A percentile compares a stretch with the other conserved stretches of the same genome.
These are phyloP conservation scores for Fusarium nematophilum DNA, from an alignment of 2,329 filamentous ascomycete species.

Conservation along the genomic window DNA sequence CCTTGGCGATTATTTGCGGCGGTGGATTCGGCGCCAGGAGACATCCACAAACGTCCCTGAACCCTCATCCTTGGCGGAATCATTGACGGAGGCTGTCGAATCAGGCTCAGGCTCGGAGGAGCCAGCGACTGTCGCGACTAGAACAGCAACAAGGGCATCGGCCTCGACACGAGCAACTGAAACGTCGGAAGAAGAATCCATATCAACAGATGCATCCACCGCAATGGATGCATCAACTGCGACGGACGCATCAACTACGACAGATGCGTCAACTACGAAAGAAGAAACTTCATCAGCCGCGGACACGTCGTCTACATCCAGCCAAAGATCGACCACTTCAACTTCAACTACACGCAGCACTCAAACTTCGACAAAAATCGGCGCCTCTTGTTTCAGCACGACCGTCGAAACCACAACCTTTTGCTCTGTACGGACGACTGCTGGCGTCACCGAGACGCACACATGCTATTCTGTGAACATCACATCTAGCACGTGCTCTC, in stretches of 20 bases:
- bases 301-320: conserved; percentile 2
- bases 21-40: conserved; percentile 24
- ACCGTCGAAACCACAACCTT: conserved; percentile 16
- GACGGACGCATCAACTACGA: neutral
- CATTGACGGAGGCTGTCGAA: too few species aligned
- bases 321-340: neutral
- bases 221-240: neutral
- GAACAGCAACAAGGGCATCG: too few species aligned
- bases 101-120: too few species aligned
- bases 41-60: neutral
- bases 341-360: conserved; percentile 4
- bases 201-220: neutral
- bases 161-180: neutral
- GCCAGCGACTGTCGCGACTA: too few species aligned
- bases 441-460: conserved; percentile 10
- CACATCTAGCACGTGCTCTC: conserved; percentile 20
- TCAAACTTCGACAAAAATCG: neutral
- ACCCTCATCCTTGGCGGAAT: too few species aligned
- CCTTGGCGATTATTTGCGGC: neutral
- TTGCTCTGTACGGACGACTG: conserved; percentile 14
- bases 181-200: neutral
- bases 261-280: neutral
- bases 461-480: conserved; percentile 16
- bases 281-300: neutral
- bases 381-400: conserved; percentile 25